Conservation (phyloP, 257 asterid genomes). For the Orobanche coerulescens region DNA sequence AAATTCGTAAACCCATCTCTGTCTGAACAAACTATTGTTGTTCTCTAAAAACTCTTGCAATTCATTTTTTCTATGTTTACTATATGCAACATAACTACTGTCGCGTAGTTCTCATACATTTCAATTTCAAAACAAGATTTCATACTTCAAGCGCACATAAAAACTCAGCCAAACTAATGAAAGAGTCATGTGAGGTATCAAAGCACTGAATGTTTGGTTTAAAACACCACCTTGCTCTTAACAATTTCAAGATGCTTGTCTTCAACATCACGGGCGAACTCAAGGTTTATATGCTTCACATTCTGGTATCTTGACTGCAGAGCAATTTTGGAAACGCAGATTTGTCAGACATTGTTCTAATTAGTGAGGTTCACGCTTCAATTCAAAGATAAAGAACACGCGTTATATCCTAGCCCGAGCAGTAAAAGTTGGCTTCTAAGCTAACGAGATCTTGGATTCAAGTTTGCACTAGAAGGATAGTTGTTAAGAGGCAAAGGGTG, state of each 20-base stretch:
- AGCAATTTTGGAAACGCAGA: neutral
- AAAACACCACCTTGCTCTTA: conserved; percentile 47
- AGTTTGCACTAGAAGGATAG: too few species aligned
- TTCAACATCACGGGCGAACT: conserved; percentile 78
- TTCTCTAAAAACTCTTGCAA: neutral
- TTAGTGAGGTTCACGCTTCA: conserved; percentile 1
- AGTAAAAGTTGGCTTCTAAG: too few species aligned
- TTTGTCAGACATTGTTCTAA: conserved; percentile 13
- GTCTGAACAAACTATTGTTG: neutral
- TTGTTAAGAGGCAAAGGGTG: too few species aligned
- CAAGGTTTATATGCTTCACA: conserved; percentile 87
- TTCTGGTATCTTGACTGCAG: conserved; percentile 72
- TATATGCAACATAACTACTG: neutral
- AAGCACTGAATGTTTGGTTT: neutral
- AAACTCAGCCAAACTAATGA: neutral
- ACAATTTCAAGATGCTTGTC: conserved; percentile 66
- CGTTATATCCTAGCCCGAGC: too few species aligned
- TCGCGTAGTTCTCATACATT: neutral
- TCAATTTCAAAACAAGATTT: neutral
- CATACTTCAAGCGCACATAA: neutral
- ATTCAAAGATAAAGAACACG: neutral
- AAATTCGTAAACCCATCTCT: neutral
- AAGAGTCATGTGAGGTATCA: neutral
- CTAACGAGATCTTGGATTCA: too few species aligned
- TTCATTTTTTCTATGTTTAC: neutral